phyloP scores from a whole-genome alignment of 306 rosid species.

The Phaseolus lunatus region DNA sequence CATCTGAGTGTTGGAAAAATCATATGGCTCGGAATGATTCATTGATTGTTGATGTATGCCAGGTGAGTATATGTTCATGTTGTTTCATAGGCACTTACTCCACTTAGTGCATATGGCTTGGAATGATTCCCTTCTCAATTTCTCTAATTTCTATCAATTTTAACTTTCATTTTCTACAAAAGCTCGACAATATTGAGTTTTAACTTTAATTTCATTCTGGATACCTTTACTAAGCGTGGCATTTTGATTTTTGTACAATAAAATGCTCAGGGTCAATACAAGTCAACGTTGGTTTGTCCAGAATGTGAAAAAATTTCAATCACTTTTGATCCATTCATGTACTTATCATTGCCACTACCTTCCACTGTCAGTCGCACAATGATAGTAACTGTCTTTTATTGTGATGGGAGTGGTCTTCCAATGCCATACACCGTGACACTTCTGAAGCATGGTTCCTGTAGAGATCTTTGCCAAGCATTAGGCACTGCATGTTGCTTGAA shows the following conservation, averaged over 20 bases:
- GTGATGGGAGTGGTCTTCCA: constrained; percentile 91
- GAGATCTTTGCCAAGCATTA: constrained; percentile 80
- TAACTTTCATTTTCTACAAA: constrained; percentile 18
- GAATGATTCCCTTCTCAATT: constrained; percentile 5
- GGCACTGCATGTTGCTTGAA: constrained; percentile 83
- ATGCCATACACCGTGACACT: constrained; percentile 83
- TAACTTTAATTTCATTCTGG: constrained; percentile 11
- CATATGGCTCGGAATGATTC: constrained; percentile 98
- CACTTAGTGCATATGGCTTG: too few species aligned
- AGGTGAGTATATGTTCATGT: constrained; percentile 62
- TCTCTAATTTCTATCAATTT: constrained; percentile 17
- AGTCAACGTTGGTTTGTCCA: constrained; percentile 98
- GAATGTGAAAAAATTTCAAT: constrained; percentile 87
- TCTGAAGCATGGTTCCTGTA: constrained; percentile 71
- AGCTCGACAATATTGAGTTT: constrained; percentile 42
- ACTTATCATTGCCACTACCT: constrained; percentile 94
- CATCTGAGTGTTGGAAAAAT: constrained; percentile 94
- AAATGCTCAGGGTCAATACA: constrained; percentile 92
- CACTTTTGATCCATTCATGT: constrained; percentile 99
- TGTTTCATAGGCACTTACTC: constrained; percentile 25
- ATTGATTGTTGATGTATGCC: constrained; percentile 98
- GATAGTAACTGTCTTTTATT: constrained; percentile 83
- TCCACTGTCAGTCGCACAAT: constrained; percentile 82
- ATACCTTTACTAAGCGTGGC: constrained; percentile 28
- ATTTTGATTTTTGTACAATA: constrained; percentile 33